A percentile compares a stretch with the other conserved stretches of the same genome.
Conservation (phyloP, 805 yeast genomes). For the Candida corydali region DNA sequence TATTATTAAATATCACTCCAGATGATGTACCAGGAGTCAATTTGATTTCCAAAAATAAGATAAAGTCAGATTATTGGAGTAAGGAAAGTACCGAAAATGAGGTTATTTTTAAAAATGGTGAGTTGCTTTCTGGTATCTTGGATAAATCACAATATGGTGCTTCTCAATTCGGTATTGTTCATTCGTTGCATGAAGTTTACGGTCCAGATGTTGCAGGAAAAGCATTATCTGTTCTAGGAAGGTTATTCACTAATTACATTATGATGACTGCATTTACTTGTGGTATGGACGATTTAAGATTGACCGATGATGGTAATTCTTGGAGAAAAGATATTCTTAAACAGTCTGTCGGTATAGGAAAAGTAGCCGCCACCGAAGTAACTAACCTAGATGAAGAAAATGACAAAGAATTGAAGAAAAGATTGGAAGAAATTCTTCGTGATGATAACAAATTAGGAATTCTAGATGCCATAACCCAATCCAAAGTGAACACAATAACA, state of each 20-base stretch:
- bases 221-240: constrained; percentile 85
- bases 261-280: constrained; percentile 94
- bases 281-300: constrained; percentile 98
- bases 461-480: constrained; percentile 91
- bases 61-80: constrained; percentile 96
- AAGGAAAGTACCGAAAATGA: constrained; percentile 76
- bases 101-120: constrained; percentile 84
- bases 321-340: constrained; percentile 83
- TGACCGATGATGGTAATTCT: constrained; percentile 84
- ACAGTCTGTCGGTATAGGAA: constrained; percentile 77
- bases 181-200: constrained; percentile 92
- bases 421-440: constrained; percentile 91
- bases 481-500: constrained; percentile 86
- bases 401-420: constrained; percentile 76
- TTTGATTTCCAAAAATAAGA: constrained; percentile 75
- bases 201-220: constrained; percentile 90
- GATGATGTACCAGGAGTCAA: constrained; percentile 87
- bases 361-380: constrained; percentile 91
- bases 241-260: constrained; percentile 90
- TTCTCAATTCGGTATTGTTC: constrained; percentile 93
- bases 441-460: constrained; percentile 91
- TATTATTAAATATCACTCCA: constrained; percentile 84
- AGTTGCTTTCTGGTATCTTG: constrained; percentile 82
- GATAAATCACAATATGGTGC: constrained; percentile 99
- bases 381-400: constrained; percentile 64